Conservation (phyloP, 352 stramenopile genomes). For the Pythium inflatum region DNA sequence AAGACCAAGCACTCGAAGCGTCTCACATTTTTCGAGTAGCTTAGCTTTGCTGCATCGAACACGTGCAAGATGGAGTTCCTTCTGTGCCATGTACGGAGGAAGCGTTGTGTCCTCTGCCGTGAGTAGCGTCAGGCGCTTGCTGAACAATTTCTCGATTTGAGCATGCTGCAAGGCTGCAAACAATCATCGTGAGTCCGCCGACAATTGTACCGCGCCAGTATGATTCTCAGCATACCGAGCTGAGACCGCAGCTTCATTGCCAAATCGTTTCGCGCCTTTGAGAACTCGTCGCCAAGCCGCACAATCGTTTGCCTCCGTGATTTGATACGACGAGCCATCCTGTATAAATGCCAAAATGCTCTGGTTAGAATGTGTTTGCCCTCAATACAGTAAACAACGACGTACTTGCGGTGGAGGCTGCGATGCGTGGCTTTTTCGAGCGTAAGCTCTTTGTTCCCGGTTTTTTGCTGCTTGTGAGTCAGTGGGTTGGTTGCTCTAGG, state of each 20-base stretch:
- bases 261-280: constrained; percentile 40
- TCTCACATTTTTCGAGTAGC: constrained; percentile 65
- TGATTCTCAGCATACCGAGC: constrained; percentile 35
- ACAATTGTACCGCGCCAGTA: no score
- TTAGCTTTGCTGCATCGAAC: constrained; percentile 62
- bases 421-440: constrained; percentile 62
- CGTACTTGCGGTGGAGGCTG: constrained; percentile 65
- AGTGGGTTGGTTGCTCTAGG: constrained; percentile 28
- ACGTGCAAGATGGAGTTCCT: constrained; percentile 61
- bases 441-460: constrained; percentile 44
- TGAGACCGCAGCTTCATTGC: constrained; percentile 60
- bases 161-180: constrained; percentile 67
- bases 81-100: constrained; percentile 56
- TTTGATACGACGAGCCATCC: constrained; percentile 65
- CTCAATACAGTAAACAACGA: background rate
- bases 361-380: no score
- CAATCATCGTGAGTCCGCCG: no score
- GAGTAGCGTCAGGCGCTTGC: constrained; percentile 52
- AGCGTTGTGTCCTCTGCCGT: constrained; percentile 57
- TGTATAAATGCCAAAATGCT: no score
- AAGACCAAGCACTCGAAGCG: constrained; percentile 50
- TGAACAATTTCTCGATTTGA: constrained; percentile 68
- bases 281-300: constrained; percentile 53
- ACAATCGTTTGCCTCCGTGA: constrained; percentile 49
- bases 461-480: constrained; percentile 39